Conservation (phyloP, 306 rosid genomes). For the Malus fusca region DNA sequence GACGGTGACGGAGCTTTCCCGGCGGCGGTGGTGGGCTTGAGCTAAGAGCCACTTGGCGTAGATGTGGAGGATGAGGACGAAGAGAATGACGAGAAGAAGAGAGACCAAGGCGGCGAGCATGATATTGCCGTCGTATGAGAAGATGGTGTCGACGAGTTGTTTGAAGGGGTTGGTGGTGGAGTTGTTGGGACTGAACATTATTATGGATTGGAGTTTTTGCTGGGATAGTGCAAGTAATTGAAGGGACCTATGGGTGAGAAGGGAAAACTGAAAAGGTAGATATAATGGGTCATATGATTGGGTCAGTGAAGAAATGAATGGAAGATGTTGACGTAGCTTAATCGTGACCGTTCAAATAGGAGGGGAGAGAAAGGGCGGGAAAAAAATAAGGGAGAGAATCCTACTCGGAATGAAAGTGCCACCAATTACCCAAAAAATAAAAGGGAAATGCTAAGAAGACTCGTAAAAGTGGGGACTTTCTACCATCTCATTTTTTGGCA, state of each 20-base stretch:
- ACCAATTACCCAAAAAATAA: background rate
- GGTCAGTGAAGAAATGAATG: background rate
- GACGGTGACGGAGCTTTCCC: conserved; percentile 38
- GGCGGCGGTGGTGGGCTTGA: conserved; percentile 45
- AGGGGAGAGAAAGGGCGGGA: no score
- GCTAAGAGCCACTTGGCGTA: conserved; percentile 83
- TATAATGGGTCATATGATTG: background rate
- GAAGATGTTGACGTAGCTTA: no score
- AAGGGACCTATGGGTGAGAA: background rate
- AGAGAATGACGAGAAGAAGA: conserved; percentile 71
- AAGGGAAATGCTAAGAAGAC: rapidly evolving
- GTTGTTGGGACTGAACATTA: conserved; percentile 28
- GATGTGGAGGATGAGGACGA: conserved; percentile 82
- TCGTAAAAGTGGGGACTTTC: no score
- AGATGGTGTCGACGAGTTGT: conserved; percentile 39
- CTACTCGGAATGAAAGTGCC: background rate
- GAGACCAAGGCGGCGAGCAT: conserved; percentile 82
- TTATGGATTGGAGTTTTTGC: background rate
- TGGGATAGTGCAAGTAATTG: background rate
- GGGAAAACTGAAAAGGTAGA: conserved; percentile 14
- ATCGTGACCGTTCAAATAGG: rapidly evolving
- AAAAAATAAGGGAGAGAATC: no score
- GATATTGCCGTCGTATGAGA: conserved; percentile 70
- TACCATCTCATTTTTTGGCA: rapidly evolving
- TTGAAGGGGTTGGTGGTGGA: conserved; percentile 25